These are phyloP conservation scores for Talaromyces trachyspermus DNA, from an alignment of 495 filamentous ascomycete genomes.

Conservation along the genomic window DNA sequence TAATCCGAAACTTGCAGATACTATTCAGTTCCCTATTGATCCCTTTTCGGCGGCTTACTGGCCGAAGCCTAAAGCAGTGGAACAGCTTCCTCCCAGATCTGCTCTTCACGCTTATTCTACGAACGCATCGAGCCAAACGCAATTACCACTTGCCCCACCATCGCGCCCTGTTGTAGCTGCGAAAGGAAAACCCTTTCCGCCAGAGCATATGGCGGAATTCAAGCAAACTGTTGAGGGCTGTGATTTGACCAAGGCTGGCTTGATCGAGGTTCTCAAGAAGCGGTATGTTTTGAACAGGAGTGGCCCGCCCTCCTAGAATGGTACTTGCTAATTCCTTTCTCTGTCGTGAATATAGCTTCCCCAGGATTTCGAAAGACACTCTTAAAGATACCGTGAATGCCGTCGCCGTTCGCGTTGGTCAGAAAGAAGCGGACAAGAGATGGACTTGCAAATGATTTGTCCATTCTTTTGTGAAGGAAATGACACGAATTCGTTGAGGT, in stretches of 20 bases:
- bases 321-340: slow-evolving; percentile 2
- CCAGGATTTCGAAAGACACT: slow-evolving; percentile 60
- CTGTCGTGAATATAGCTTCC: no score
- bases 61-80: slow-evolving; percentile 38
- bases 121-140: slow-evolving; percentile 8
- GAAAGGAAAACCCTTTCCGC: slow-evolving; percentile 38
- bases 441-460: slow-evolving; percentile 42
- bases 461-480: neutral
- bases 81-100: slow-evolving; percentile 12
- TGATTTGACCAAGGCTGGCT: slow-evolving; percentile 64
- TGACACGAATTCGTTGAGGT: no score
- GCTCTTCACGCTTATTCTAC: slow-evolving; percentile 23
- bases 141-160: slow-evolving; percentile 6
- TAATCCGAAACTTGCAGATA: slow-evolving; percentile 23
- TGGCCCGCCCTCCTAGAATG: no score
- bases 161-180: slow-evolving; percentile 6
- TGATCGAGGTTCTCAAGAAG: slow-evolving; percentile 71
- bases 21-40: slow-evolving; percentile 57
- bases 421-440: slow-evolving; percentile 55
- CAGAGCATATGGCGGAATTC: slow-evolving; percentile 64
- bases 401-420: slow-evolving; percentile 60
- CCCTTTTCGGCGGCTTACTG: slow-evolving; percentile 83
- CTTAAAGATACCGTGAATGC: slow-evolving; percentile 65
- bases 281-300: slow-evolving; percentile 36
- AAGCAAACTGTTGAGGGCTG: slow-evolving; percentile 61